Conservation (phyloP, 192 early-diverging fungal genomes). For the Dimargaris xerosporica region DNA sequence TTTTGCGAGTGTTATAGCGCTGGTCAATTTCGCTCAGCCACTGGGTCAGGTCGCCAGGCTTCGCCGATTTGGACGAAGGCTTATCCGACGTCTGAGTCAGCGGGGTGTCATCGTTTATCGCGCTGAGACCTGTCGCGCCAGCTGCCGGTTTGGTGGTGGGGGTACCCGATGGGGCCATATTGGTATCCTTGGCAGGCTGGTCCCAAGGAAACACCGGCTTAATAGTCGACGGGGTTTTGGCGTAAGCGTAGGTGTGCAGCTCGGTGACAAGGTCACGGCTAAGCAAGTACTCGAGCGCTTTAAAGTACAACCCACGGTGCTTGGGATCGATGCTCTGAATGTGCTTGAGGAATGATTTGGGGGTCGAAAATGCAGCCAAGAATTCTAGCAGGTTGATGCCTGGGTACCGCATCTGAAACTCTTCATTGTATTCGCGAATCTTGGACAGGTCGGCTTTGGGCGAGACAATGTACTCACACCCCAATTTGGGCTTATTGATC, state of each 20-base stretch:
- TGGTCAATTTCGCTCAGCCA: constrained; percentile 6
- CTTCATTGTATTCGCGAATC: constrained; percentile 19
- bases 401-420: neutral
- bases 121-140: too few species aligned
- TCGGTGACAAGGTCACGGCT: constrained; percentile 3
- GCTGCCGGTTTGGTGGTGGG: too few species aligned
- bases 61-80: neutral
- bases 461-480: constrained; percentile 68
- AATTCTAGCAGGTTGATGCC: constrained; percentile 8
- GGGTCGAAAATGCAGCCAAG: constrained; percentile 5
- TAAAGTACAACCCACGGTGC: neutral
- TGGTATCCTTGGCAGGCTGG: neutral
- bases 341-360: neutral
- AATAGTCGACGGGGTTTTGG: neutral
- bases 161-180: too few species aligned
- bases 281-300: neutral
- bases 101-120: too few species aligned
- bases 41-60: neutral
- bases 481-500: constrained; percentile 60
- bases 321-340: neutral
- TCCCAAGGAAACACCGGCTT: constrained; percentile 12
- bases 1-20: neutral
- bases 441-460: constrained; percentile 40
- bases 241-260: constrained; percentile 8
- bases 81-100: neutral